Percentiles rank a stretch among this genome's conserved stretches.
phyloP scores from a whole-genome alignment of 1,284 basidiomycete genomes.

The Clitocybe nebularis region DNA sequence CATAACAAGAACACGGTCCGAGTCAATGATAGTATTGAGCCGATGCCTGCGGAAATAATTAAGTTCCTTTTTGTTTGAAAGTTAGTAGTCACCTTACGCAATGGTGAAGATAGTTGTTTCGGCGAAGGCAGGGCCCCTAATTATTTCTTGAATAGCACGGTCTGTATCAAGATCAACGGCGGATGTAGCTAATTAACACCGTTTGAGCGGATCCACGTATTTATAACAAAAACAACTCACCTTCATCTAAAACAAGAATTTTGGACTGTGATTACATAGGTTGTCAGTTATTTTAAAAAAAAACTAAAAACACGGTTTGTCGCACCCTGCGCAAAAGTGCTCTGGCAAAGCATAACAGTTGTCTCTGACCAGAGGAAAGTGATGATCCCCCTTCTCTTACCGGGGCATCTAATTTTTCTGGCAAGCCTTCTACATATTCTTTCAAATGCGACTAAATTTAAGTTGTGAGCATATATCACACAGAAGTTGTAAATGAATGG shows the following conservation, averaged over 20 bases:
- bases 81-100: constrained; percentile 45
- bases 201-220: background rate
- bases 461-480: constrained; percentile 43
- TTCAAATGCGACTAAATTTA: constrained; percentile 46
- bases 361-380: constrained; percentile 59
- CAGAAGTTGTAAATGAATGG: constrained; percentile 76
- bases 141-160: constrained; percentile 78
- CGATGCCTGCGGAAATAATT: constrained; percentile 57
- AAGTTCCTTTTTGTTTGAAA: background rate
- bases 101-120: constrained; percentile 82
- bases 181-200: constrained; percentile 56
- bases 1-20: constrained; percentile 81
- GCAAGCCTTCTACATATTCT: constrained; percentile 26
- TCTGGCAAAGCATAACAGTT: constrained; percentile 67
- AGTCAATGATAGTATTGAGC: constrained; percentile 89
- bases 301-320: no score
- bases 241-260: constrained; percentile 77
- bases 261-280: constrained; percentile 21
- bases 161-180: constrained; percentile 92
- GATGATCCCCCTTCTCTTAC: constrained; percentile 35
- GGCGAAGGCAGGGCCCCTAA: constrained; percentile 65
- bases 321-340: constrained; percentile 64
- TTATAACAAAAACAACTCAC: constrained; percentile 27
- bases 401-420: constrained; percentile 17
- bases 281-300: constrained; percentile 44